phyloP scores from a whole-genome alignment of 2,329 filamentous ascomycete genomes.

The Botrytis medusae region DNA sequence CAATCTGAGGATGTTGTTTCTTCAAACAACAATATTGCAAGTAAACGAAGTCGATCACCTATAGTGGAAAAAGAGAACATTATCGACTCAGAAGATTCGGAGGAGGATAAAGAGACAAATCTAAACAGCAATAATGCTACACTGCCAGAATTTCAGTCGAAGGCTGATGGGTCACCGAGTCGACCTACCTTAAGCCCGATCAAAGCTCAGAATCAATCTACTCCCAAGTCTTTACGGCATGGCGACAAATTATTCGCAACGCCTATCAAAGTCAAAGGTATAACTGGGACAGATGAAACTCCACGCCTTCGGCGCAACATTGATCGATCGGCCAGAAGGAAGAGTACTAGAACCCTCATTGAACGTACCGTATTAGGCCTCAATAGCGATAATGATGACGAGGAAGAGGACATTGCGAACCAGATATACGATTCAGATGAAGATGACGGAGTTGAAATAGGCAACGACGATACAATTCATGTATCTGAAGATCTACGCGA shows the following conservation, averaged over 20 bases:
- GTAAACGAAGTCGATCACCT: not conserved
- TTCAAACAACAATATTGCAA: not conserved
- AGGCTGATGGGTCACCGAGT: conserved; percentile 3
- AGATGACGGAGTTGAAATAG: conserved; percentile 45
- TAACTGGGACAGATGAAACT: conserved; percentile 28
- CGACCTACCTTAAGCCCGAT: conserved; percentile 1
- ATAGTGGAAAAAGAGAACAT: conserved; percentile 1
- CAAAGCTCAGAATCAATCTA: conserved; percentile 25
- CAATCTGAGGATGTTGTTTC: not conserved
- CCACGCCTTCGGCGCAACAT: conserved; percentile 46
- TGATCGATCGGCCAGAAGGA: conserved; percentile 82
- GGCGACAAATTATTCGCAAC: conserved; percentile 38
- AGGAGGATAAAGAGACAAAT: conserved; percentile 12
- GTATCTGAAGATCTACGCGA: conserved; percentile 39
- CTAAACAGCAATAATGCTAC: not conserved
- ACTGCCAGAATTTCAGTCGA: not conserved
- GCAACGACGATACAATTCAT: conserved; percentile 36
- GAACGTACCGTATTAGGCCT: conserved; percentile 65
- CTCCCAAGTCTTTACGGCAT: conserved; percentile 29
- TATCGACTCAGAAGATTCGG: conserved; percentile 5
- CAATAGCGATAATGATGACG: conserved; percentile 69
- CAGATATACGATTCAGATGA: conserved; percentile 64
- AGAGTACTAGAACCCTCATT: conserved; percentile 76
- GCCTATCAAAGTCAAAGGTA: conserved; percentile 31
- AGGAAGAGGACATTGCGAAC: conserved; percentile 65